Evolutionary conservation across 352 stramenopile species (phyloP).

Genomic region (Phytophthora podocarpi): DNA sequence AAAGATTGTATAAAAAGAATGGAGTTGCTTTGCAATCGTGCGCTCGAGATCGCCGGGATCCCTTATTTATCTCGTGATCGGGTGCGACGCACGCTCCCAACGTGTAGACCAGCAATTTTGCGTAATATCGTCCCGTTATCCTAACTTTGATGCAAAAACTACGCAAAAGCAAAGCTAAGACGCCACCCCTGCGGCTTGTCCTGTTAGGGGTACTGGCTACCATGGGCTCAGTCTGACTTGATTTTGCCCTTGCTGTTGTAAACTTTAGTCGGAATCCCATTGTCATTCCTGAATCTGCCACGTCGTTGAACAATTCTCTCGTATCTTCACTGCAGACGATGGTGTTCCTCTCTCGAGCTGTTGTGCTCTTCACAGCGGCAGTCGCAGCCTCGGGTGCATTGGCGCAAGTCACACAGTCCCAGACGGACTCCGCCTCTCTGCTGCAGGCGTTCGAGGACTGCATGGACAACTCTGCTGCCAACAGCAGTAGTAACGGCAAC

Average conservation of each 20-base stretch:
- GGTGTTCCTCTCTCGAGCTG: constrained; percentile 17
- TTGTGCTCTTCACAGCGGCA: constrained; percentile 21
- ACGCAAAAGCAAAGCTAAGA: too few species aligned
- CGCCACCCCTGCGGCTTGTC: too few species aligned
- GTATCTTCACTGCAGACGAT: constrained; percentile 11
- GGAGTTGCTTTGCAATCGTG: neutral
- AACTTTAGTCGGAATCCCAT: neutral
- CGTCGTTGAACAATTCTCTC: constrained; percentile 7
- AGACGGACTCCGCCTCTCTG: constrained; percentile 10
- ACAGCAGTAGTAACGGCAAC: constrained; percentile 12
- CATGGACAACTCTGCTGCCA: constrained; percentile 24
- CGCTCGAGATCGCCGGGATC: neutral
- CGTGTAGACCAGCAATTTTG: too few species aligned
- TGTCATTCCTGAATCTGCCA: constrained; percentile 29
- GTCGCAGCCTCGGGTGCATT: constrained; percentile 10
- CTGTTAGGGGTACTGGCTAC: neutral
- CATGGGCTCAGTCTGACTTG: constrained; percentile 16
- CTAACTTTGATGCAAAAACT: too few species aligned
- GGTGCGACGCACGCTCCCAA: too few species aligned
- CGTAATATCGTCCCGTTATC: too few species aligned
- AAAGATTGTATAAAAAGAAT: too few species aligned
- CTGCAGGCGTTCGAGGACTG: constrained; percentile 36
- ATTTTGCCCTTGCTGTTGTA: constrained; percentile 5
- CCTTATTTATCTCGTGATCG: neutral
- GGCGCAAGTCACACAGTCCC: constrained; percentile 8